These are phyloP conservation scores for Solanum medicagineum DNA, from an alignment of 257 asterid genomes.

Conservation along the genomic window DNA sequence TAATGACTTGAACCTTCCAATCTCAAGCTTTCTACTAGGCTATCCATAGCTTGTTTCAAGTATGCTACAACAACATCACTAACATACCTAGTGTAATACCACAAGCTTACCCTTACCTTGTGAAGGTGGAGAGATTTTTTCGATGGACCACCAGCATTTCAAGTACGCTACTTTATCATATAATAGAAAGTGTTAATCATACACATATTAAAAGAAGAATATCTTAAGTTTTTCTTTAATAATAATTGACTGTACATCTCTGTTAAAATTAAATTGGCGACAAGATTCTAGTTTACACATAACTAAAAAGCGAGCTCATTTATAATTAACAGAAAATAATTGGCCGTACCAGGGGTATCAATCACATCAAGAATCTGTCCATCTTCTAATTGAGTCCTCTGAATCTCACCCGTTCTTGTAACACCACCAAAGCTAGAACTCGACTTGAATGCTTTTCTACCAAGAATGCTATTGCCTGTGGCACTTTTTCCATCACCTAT, in stretches of 20 bases:
- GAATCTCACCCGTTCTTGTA: slow-evolving; percentile 67
- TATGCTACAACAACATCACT: not conserved
- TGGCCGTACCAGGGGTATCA: slow-evolving; percentile 59
- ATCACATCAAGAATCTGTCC: slow-evolving; percentile 60
- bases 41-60: not conserved
- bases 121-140: not conserved
- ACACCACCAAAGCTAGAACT: slow-evolving; percentile 63
- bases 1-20: too few species aligned
- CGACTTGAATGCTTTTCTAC: slow-evolving; percentile 46
- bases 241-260: not conserved
- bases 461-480: slow-evolving; percentile 70
- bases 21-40: too few species aligned
- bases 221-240: not conserved
- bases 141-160: not conserved
- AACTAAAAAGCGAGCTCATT: not conserved
- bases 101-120: not conserved
- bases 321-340: not conserved
- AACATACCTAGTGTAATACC: not conserved
- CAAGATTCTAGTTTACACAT: not conserved
- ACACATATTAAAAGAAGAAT: not conserved
- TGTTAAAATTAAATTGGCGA: not conserved
- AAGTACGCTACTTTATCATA: not conserved
- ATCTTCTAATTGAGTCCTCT: slow-evolving; percentile 32
- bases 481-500: slow-evolving; percentile 93
- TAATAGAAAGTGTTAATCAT: not conserved